Evolutionary conservation across 2,329 filamentous ascomycete genomes (phyloP).

Genomic region (Aspergillus aculeatinus): DNA sequence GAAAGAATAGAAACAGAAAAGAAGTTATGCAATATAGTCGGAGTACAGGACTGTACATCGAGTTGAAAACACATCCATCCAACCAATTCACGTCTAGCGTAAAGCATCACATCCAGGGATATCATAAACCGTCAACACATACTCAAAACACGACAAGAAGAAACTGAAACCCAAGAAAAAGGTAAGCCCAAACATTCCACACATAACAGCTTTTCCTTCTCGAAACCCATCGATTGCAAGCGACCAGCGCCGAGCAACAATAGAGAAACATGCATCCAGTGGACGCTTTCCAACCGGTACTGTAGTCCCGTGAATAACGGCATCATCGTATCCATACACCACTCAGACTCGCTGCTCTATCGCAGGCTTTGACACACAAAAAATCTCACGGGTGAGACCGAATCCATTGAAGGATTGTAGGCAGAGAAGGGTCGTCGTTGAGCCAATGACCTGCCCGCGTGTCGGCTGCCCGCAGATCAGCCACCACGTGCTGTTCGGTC

Average conservation of each 20-base stretch:
- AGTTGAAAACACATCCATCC: not conserved
- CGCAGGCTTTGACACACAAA: not conserved
- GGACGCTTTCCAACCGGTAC: constrained; percentile 9
- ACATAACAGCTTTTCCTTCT: constrained; percentile 6
- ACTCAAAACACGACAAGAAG: not conserved
- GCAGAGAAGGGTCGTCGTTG: constrained; percentile 58
- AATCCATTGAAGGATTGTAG: constrained; percentile 50
- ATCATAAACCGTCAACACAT: constrained; percentile 17
- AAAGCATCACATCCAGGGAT: constrained; percentile 19
- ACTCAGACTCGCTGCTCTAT: not conserved
- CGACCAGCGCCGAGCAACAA: constrained; percentile 18
- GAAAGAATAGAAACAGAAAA: too few relatives aligned
- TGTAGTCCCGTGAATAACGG: constrained; percentile 3
- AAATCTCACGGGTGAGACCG: constrained; percentile 32
- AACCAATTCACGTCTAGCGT: constrained; percentile 11
- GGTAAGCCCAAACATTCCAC: not conserved
- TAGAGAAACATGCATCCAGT: constrained; percentile 13
- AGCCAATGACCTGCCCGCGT: constrained; percentile 60
- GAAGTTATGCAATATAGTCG: not conserved
- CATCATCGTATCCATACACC: constrained; percentile 7
- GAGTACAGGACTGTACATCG: not conserved
- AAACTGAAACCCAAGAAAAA: constrained; percentile 1
- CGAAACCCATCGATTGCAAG: constrained; percentile 5
- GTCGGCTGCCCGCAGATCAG: constrained; percentile 57
- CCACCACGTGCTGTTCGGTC: constrained; percentile 57